Percentiles rank a stretch among this genome's conserved stretches.
These are phyloP conservation scores for Trifolium repens DNA, from an alignment of 306 rosid species.

Conservation along the genomic window DNA sequence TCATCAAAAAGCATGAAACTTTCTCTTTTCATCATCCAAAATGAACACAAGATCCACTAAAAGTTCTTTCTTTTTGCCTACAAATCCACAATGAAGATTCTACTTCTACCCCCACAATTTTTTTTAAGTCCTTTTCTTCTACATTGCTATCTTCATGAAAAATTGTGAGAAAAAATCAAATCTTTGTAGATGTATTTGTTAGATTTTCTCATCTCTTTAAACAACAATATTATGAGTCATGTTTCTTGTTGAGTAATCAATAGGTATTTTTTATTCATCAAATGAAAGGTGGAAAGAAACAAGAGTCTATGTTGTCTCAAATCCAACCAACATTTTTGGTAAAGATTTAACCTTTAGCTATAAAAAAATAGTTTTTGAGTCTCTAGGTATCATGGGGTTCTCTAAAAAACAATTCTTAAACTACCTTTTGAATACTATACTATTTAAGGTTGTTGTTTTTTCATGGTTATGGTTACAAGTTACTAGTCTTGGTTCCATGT, in stretches of 20 bases:
- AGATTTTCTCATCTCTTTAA: neutral
- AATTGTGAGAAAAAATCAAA: constrained; percentile 2
- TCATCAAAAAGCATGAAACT: constrained; percentile 19
- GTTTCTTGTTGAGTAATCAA: constrained; percentile 39
- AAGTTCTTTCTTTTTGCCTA: neutral
- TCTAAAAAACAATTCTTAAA: constrained; percentile 32
- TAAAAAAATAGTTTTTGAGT: constrained; percentile 10
- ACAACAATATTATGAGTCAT: constrained; percentile 23
- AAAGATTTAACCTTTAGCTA: constrained; percentile 24
- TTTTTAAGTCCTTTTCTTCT: constrained; percentile 17
- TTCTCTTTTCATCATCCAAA: neutral
- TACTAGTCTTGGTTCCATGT: constrained; percentile 89
- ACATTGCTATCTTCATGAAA: constrained; percentile 29
- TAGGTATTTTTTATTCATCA: neutral
- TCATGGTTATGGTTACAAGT: constrained; percentile 54
- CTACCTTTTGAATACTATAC: constrained; percentile 50
- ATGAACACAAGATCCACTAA: constrained; percentile 6
- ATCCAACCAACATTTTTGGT: constrained; percentile 14
- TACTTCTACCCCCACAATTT: neutral
- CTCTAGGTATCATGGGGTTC: constrained; percentile 47
- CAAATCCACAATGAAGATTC: constrained; percentile 16
- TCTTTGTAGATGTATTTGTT: neutral
- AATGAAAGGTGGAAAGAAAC: neutral
- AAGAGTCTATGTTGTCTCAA: constrained; percentile 30
- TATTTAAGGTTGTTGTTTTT: constrained; percentile 49